Conservation (phyloP, 495 filamentous ascomycete species). For the Pyrenula massariospora region DNA sequence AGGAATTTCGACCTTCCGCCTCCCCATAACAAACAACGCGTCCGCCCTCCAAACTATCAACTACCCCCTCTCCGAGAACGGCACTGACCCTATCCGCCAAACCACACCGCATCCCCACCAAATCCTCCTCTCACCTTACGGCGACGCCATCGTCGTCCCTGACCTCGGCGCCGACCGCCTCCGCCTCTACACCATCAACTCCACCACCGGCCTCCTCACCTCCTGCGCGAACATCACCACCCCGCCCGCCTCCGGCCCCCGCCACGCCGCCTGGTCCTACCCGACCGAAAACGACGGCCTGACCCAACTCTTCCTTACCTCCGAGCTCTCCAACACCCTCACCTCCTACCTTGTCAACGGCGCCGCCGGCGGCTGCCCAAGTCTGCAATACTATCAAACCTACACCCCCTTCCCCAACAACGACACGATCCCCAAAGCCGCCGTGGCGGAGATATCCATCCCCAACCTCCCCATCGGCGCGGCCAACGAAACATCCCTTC, state of each 20-base stretch:
- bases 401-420: conserved; percentile 31
- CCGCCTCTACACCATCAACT: conserved; percentile 40
- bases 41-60: conserved; percentile 28
- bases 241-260: conserved; percentile 44
- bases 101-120: conserved; percentile 51
- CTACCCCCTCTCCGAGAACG: conserved; percentile 32
- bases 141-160: conserved; percentile 43
- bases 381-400: conserved; percentile 26
- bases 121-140: conserved; percentile 48
- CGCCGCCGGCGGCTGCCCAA: conserved; percentile 16
- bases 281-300: conserved; percentile 16
- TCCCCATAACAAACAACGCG: conserved; percentile 3
- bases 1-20: conserved; percentile 9
- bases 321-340: conserved; percentile 44
- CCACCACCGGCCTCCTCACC: conserved; percentile 7
- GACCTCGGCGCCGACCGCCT: conserved; percentile 55
- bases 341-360: conserved; percentile 42
- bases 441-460: conserved; percentile 46
- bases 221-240: conserved; percentile 4
- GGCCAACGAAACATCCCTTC: not conserved
- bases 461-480: conserved; percentile 31
- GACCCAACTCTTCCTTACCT: conserved; percentile 43
- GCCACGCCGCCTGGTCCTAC: conserved; percentile 44
- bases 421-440: conserved; percentile 21
- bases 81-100: conserved; percentile 36